These are phyloP conservation scores for Candida tammaniensis DNA, from an alignment of 805 yeast species.

Conservation along the genomic window DNA sequence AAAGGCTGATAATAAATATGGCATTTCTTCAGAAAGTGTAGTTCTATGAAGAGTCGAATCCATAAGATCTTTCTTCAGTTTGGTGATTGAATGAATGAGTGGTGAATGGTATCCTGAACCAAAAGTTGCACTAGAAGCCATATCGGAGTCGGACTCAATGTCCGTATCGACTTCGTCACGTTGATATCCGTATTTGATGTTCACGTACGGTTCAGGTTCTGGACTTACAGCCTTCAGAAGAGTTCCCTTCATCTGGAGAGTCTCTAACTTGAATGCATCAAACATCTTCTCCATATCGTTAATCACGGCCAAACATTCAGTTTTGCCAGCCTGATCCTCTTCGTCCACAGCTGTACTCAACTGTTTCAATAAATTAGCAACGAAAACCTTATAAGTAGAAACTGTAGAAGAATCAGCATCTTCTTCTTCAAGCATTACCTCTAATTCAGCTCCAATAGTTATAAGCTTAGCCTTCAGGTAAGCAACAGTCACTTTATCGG, in stretches of 20 bases:
- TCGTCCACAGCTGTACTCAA: constrained; percentile 51
- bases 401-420: constrained; percentile 22
- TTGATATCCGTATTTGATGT: background rate
- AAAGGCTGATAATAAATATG: constrained; percentile 64
- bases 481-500: constrained; percentile 52
- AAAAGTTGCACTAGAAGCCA: constrained; percentile 18
- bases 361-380: constrained; percentile 55
- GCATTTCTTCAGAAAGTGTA: constrained; percentile 61
- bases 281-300: constrained; percentile 75
- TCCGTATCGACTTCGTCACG: too few relatives aligned
- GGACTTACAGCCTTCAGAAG: background rate
- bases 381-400: constrained; percentile 53
- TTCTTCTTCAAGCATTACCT: constrained; percentile 42
- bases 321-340: constrained; percentile 55
- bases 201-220: constrained; percentile 7
- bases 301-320: constrained; percentile 66
- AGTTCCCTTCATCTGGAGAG: constrained; percentile 4
- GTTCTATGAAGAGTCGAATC: constrained; percentile 46
- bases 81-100: constrained; percentile 40
- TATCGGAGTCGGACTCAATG: constrained; percentile 25
- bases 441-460: constrained; percentile 62
- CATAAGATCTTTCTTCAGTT: constrained; percentile 7
- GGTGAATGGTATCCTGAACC: constrained; percentile 26
- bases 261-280: constrained; percentile 45
- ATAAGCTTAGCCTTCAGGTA: constrained; percentile 67